Evolutionary conservation across 1,139 yeast species (phyloP).

Genomic region (Zhuliangozyma blackwelliae): DNA sequence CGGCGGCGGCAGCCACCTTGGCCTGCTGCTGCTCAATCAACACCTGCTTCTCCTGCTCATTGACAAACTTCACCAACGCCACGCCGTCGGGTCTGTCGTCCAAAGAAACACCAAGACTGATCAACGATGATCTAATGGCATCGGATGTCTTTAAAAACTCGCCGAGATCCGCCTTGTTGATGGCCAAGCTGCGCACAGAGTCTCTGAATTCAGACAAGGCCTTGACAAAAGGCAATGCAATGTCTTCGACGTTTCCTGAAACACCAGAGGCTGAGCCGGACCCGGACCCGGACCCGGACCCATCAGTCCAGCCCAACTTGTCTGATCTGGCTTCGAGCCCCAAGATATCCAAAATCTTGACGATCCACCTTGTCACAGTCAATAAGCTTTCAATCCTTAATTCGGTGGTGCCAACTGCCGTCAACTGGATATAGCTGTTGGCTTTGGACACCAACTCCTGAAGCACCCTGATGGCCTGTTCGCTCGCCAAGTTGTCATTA

Average conservation of each 20-base stretch:
- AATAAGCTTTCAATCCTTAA: slow-evolving; percentile 63
- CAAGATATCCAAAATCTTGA: slow-evolving; percentile 61
- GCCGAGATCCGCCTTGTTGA: slow-evolving; percentile 51
- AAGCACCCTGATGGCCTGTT: slow-evolving; percentile 62
- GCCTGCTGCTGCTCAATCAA: slow-evolving; percentile 59
- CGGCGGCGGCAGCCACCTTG: slow-evolving; percentile 45
- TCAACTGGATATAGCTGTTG: slow-evolving; percentile 63
- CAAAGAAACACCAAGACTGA: slow-evolving; percentile 72
- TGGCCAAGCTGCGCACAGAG: slow-evolving; percentile 68
- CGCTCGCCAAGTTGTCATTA: slow-evolving; percentile 83
- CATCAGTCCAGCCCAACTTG: slow-evolving; percentile 73
- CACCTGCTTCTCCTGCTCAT: slow-evolving; percentile 62
- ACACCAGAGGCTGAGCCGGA: neutral
- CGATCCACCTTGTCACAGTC: slow-evolving; percentile 64
- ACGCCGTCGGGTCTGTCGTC: slow-evolving; percentile 84
- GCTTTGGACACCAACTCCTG: slow-evolving; percentile 66
- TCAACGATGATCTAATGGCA: slow-evolving; percentile 48
- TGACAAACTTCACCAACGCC: slow-evolving; percentile 78
- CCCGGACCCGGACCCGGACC: slow-evolving; percentile 14
- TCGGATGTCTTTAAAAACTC: slow-evolving; percentile 52
- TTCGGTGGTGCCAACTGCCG: slow-evolving; percentile 40
- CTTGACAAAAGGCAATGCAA: slow-evolving; percentile 74
- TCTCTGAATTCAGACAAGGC: slow-evolving; percentile 79
- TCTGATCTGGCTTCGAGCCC: slow-evolving; percentile 76
- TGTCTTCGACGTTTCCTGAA: slow-evolving; percentile 51